These are phyloP conservation scores for Penicillium macrosclerotiorum DNA, from an alignment of 495 filamentous ascomycete genomes.

Conservation along the genomic window DNA sequence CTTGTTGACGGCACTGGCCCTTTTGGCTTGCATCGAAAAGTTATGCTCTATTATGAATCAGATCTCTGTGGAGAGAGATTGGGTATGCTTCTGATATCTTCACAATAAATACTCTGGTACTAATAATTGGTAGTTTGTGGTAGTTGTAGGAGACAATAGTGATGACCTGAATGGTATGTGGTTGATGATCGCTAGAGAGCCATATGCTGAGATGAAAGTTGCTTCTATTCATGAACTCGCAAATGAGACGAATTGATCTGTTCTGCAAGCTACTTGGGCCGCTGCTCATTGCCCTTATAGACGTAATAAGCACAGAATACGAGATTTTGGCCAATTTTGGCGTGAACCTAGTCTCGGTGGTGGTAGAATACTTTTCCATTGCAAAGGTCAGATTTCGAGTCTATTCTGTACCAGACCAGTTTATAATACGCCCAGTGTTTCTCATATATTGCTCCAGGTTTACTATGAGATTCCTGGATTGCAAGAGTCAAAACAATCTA, in stretches of 20 bases:
- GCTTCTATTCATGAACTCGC: constrained; percentile 44
- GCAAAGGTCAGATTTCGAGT: constrained; percentile 13
- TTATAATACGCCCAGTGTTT: background rate
- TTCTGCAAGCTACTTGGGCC: constrained; percentile 64
- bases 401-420: background rate
- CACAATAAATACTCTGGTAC: background rate
- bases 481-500: background rate
- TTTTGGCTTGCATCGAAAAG: constrained; percentile 53
- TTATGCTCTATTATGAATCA: constrained; percentile 47
- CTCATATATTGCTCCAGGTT: background rate
- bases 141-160: constrained; percentile 1
- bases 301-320: constrained; percentile 24
- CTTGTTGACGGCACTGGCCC: constrained; percentile 27
- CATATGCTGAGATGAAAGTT: background rate
- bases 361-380: constrained; percentile 49
- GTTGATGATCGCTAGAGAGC: background rate
- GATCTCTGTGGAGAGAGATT: constrained; percentile 59
- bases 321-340: constrained; percentile 35
- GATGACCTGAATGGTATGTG: background rate
- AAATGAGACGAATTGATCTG: constrained; percentile 65
- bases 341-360: constrained; percentile 37
- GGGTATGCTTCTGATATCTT: constrained; percentile 33
- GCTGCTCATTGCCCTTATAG: constrained; percentile 40
- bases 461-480: background rate
- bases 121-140: background rate